Evolutionary conservation across 768 basidiomycete species (phyloP), one percentile per base, ranked within the genome.

Genomic region (Phlebiopsis flavidoalba): DNA sequence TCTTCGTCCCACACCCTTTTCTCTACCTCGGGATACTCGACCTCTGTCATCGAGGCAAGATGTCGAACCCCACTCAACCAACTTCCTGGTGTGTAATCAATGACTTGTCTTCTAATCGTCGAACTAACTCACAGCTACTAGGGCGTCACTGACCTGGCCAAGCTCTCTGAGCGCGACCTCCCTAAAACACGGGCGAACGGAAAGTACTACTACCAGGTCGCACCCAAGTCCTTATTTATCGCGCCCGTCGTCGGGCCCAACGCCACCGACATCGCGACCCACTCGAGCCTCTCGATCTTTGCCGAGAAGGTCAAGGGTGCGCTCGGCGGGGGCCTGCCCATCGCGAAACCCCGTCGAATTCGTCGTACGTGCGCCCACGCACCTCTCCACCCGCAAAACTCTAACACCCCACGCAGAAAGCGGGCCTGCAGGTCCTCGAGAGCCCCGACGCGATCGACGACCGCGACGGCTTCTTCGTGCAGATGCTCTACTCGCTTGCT

Each of bases 111-210:
- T n/a, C n/a, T n/a, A n/a, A n/a, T n/a, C n/a, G n/a, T n/a, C n/a
- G n/a, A n/a, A n/a, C n/a, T n/a, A n/a, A n/a, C n/a, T n/a, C n/a
- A n/a, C n/a, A n/a, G n/a, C 35, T 36, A 35, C 8, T 36, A 33
- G 33, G 45, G 17, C 48, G 64, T 64, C 36, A 71, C 74, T 1
- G 78, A 79, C 60, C 65, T 71, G 10, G 64, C 65, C 26, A 71
- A 76, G 60, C 75, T 80, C 43, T 67, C 74, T 8, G 65, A 65
- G 8, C 72, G 80, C 8, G 66, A 74, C 24, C 67, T 73, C 0
- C 80, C 80, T 7, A 31, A n/a, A n/a, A 64, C 62, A 37, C 74
- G 80, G 2, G 76, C 76, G 3, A 77, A 78, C 60, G 80, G 79
- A 5, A 74, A 74, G 54, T 82, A 81, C 65, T 77, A 79, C 62